Evolutionary conservation across 495 filamentous ascomycete genomes (phyloP), one percentile per base, ranked within the genome.

Genomic region (Jackrogersella minutella): DNA sequence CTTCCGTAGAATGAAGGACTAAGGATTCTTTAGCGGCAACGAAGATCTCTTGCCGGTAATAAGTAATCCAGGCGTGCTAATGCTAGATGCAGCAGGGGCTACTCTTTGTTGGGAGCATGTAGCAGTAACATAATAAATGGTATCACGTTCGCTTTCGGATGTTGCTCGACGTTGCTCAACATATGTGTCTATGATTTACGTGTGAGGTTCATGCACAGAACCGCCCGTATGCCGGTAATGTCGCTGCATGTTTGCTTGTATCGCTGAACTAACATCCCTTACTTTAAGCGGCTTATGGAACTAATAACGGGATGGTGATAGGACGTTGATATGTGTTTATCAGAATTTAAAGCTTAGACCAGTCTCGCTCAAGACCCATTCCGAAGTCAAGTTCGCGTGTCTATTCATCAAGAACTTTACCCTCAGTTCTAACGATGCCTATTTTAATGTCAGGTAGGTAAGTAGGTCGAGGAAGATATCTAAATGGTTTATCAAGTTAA

Each of bases 21-120:
- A 39, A 62, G 37, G 36, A 58, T 58, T 68, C 58, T 62, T 50
- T 33, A 58, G 24, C 39, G 44, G 56, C 24, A 52, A 13, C 13
- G 13, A 31, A 28, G 46, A 46, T 54, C 39, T 49, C 19, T 3
- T 41, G 2, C n/a, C 40, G 14, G 26, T 16, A 46, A 16, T 21
- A 44, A 1, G 1, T 46, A 1, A 11, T 31, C 16, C 36, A n/a
- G n/a, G 17, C 24, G 22, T 44, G 11, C 6, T 34, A 11, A 50
- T 62, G 30, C 8, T 7, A 62, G 40, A 49, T 21, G 39, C 49
- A 55, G 40, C 50, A 62, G 49, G n/a, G n/a, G 30, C 14, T 7
- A 10, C 14, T 2, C n/a, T 55, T 28, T 52, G 51, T 55, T 39
- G 51, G 51, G 33, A 36, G 13, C 41, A 62, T 34, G 37, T 21